phyloP scores from a whole-genome alignment of 306 rosid genomes.

The Casuarina cunninghamiana region DNA sequence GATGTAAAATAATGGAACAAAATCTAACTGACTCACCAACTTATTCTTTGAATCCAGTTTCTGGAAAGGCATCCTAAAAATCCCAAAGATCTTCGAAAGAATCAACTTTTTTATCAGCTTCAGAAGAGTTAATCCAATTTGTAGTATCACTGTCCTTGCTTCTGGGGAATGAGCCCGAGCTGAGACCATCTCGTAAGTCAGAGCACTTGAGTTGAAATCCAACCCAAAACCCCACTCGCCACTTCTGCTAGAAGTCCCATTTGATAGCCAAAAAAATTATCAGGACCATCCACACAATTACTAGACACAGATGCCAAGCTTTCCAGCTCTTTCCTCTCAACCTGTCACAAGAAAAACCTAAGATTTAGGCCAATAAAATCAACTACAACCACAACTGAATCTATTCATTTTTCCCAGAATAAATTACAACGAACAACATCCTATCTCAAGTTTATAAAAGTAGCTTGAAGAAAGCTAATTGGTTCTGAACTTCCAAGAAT shows the following conservation, averaged over 20 bases:
- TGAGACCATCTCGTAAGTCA: slow-evolving; percentile 10
- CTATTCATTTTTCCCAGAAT: not conserved
- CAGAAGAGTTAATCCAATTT: slow-evolving; percentile 27
- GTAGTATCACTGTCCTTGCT: slow-evolving; percentile 32
- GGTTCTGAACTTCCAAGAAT: slow-evolving; percentile 7
- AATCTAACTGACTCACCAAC: slow-evolving; percentile 47
- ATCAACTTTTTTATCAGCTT: slow-evolving; percentile 23
- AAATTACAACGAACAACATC: not conserved
- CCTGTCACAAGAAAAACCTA: slow-evolving; percentile 39
- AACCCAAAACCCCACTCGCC: no score
- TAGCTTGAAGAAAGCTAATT: not conserved
- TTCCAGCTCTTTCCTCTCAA: slow-evolving; percentile 39
- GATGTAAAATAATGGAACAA: slow-evolving; percentile 22
- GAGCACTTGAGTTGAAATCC: no score
- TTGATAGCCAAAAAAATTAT: no score
- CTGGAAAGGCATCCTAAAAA: slow-evolving; percentile 43
- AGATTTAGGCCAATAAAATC: slow-evolving; percentile 18
- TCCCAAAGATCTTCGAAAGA: slow-evolving; percentile 41
- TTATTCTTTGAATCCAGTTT: slow-evolving; percentile 39
- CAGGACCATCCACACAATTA: slow-evolving; percentile 18
- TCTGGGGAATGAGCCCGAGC: slow-evolving; percentile 25
- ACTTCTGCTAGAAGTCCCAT: no score
- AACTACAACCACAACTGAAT: not conserved
- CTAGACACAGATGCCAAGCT: slow-evolving; percentile 24
- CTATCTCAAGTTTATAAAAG: not conserved